Evolutionary conservation across 192 early-diverging fungal species (phyloP).

Genomic region (Entomortierella chlamydospora): DNA sequence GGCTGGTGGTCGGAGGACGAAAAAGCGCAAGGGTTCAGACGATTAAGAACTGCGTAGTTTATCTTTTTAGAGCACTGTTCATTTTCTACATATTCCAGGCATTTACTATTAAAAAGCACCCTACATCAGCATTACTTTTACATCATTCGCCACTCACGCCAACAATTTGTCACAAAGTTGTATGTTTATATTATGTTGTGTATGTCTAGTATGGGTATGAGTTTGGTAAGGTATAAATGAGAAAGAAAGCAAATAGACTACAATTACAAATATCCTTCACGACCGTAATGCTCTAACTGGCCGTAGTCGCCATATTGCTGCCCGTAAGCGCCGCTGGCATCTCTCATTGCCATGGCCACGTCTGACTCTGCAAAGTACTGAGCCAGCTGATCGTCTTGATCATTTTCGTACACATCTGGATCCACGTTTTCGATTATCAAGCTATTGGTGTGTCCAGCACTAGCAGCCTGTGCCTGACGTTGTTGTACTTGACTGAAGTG

Average conservation of each 20-base stretch:
- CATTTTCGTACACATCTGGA: slow-evolving; percentile 50
- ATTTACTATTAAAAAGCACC: background rate
- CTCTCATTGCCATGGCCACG: slow-evolving; percentile 15
- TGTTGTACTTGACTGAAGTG: slow-evolving; percentile 51
- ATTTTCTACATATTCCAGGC: too few species aligned
- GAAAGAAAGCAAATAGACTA: background rate
- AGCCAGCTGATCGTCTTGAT: slow-evolving; percentile 45
- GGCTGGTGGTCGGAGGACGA: slow-evolving; percentile 48
- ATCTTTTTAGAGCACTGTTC: too few species aligned
- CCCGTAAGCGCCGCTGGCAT: slow-evolving; percentile 13
- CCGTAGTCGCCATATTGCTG: slow-evolving; percentile 14
- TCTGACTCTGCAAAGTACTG: slow-evolving; percentile 52
- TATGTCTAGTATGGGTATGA: slow-evolving; percentile 4
- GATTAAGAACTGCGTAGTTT: slow-evolving; percentile 18
- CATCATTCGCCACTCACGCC: too few species aligned
- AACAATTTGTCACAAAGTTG: too few species aligned
- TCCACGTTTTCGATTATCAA: slow-evolving; percentile 6
- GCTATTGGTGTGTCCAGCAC: background rate
- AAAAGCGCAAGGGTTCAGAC: slow-evolving; percentile 42
- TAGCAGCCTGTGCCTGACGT: slow-evolving; percentile 25
- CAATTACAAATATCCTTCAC: slow-evolving; percentile 26
- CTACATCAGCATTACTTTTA: background rate
- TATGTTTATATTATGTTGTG: background rate
- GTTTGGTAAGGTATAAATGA: background rate
- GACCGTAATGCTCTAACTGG: slow-evolving; percentile 1